phyloP scores from a whole-genome alignment of 2,329 filamentous ascomycete species.

The Cordyceps tenuipes region DNA sequence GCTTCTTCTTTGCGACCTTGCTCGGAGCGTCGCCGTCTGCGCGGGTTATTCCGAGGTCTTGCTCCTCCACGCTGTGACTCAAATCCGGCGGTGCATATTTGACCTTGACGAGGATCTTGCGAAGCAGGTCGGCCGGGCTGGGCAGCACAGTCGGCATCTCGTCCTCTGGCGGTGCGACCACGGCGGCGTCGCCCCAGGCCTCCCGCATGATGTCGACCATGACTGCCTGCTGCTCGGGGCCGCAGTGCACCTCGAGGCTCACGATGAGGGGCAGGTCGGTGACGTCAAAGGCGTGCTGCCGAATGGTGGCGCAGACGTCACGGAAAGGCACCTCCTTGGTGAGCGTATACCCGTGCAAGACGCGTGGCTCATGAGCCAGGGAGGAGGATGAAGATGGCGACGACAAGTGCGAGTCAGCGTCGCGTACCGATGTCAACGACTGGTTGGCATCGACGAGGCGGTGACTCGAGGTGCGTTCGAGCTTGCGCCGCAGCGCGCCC shows the following conservation, averaged over 20 bases:
- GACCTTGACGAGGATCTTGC: constrained; percentile 79
- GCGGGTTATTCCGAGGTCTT: constrained; percentile 19
- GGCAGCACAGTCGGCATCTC: constrained; percentile 47
- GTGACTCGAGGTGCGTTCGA: constrained; percentile 26
- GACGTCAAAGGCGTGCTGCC: constrained; percentile 66
- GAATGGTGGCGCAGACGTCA: constrained; percentile 73
- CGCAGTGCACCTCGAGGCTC: constrained; percentile 86
- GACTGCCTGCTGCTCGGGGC: constrained; percentile 68
- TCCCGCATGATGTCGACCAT: constrained; percentile 93
- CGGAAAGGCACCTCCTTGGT: constrained; percentile 85
- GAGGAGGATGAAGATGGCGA: too few relatives aligned
- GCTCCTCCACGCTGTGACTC: constrained; percentile 17
- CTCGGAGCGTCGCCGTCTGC: constrained; percentile 28
- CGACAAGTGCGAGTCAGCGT: constrained; percentile 15
- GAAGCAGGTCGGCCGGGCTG: constrained; percentile 58
- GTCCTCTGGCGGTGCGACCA: constrained; percentile 49
- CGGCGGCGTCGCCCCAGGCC: constrained; percentile 59
- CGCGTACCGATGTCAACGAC: background rate
- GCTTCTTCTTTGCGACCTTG: constrained; percentile 30
- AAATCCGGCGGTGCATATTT: constrained; percentile 51
- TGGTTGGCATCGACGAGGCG: constrained; percentile 14
- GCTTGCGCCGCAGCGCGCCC: constrained; percentile 35
- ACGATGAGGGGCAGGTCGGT: constrained; percentile 83
- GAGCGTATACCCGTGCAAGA: constrained; percentile 82
- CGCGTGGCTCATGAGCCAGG: constrained; percentile 56